Evolutionary conservation across 805 yeast genomes (phyloP).

Genomic region (Barnettozyma pratensis): DNA sequence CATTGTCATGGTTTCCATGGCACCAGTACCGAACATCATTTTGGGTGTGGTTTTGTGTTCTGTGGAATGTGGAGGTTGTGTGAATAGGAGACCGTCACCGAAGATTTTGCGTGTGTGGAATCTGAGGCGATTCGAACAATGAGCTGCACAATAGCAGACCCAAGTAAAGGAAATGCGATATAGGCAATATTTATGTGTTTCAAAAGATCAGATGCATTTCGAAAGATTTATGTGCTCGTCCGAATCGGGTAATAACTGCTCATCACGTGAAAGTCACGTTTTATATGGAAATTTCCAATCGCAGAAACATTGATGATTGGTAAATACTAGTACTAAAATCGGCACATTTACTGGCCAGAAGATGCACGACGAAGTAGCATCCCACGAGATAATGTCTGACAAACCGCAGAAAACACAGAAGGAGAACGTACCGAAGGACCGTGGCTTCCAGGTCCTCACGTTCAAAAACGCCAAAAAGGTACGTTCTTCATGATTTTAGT

Average conservation of each 20-base stretch:
- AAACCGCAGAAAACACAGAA: not conserved
- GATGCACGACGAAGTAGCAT: too few relatives aligned
- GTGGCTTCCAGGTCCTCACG: not conserved
- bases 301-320: too few relatives aligned
- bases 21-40: slow-evolving; percentile 26
- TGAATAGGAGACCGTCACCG: not conserved
- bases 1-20: slow-evolving; percentile 17
- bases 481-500: not conserved
- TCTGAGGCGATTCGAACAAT: too few relatives aligned
- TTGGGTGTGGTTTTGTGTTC: slow-evolving; percentile 8
- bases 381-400: not conserved
- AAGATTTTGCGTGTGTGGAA: too few relatives aligned
- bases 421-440: not conserved
- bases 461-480: slow-evolving; percentile 1
- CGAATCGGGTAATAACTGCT: slow-evolving; percentile 10
- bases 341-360: too few relatives aligned
- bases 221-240: slow-evolving; percentile 8
- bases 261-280: slow-evolving; percentile 5
- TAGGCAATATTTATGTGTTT: too few relatives aligned
- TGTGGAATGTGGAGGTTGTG: not conserved
- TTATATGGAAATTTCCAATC: not conserved
- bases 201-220: not conserved
- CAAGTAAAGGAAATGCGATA: too few relatives aligned
- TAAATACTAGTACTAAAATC: too few relatives aligned
- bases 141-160: too few relatives aligned